A percentile compares a stretch with the other conserved stretches of the same genome.
Evolutionary conservation across 768 basidiomycete species (phyloP).

Genomic region (Collybiopsis confluens): DNA sequence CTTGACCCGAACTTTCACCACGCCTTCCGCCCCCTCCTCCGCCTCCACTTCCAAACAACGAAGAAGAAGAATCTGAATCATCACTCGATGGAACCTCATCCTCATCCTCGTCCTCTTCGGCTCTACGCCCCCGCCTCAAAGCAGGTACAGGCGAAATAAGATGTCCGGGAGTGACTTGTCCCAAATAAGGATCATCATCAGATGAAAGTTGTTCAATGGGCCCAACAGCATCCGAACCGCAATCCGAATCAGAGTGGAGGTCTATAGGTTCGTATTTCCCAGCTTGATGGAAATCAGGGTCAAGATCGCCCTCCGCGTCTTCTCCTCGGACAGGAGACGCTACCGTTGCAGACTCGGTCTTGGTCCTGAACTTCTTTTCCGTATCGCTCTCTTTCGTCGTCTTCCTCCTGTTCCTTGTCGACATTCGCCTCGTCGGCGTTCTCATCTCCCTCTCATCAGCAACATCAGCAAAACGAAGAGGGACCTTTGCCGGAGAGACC

Average conservation of each 20-base stretch:
- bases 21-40: too few species aligned
- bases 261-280: not conserved
- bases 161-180: constrained; percentile 69
- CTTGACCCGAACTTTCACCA: constrained; percentile 13
- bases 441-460: not conserved
- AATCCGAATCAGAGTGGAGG: not conserved
- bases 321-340: not conserved
- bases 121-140: constrained; percentile 33
- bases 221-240: not conserved
- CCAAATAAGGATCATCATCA: constrained; percentile 60
- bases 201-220: constrained; percentile 39
- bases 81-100: constrained; percentile 42
- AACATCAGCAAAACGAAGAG: not conserved
- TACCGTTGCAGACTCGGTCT: too few species aligned
- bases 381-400: too few species aligned
- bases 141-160: constrained; percentile 64
- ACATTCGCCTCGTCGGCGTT: not conserved
- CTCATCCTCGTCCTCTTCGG: constrained; percentile 4
- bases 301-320: not conserved
- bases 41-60: not conserved
- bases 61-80: constrained; percentile 24
- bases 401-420: not conserved
- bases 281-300: not conserved
- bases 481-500: not conserved
- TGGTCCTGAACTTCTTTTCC: too few species aligned